Percentiles rank a stretch among this genome's conserved stretches.
These are phyloP conservation scores for Hortiboletus campestris DNA, from an alignment of 768 basidiomycete species.

Conservation along the genomic window DNA sequence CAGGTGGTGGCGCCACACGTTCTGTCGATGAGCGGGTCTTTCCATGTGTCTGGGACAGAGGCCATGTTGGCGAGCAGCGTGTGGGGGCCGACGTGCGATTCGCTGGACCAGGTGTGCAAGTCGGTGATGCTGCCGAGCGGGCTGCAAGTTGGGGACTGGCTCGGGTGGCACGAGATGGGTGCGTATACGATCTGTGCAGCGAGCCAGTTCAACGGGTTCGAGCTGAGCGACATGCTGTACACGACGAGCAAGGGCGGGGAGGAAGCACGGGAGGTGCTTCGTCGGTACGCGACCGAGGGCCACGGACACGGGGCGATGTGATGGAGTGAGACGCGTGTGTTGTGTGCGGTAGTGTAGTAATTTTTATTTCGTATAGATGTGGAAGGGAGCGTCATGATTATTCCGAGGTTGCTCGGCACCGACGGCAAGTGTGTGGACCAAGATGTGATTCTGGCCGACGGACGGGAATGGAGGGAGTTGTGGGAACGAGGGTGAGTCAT, in stretches of 20 bases:
- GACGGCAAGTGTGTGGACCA: neutral
- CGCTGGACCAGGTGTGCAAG: constrained; percentile 87
- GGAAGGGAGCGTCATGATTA: constrained; percentile 11
- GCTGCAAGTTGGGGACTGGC: constrained; percentile 93
- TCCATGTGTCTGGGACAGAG: constrained; percentile 40
- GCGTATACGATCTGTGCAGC: constrained; percentile 99
- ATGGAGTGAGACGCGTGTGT: neutral
- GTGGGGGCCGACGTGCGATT: constrained; percentile 99
- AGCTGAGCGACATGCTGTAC: constrained; percentile 76
- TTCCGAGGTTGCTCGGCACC: constrained; percentile 10
- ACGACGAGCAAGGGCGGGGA: constrained; percentile 59
- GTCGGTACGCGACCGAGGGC: constrained; percentile 45
- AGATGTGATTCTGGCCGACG: constrained; percentile 10
- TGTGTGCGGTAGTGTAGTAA: constrained; percentile 11
- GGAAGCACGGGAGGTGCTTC: constrained; percentile 54
- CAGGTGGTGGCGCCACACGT: constrained; percentile 86
- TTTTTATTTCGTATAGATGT: neutral
- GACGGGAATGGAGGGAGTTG: constrained; percentile 5
- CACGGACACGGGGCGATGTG: constrained; percentile 33
- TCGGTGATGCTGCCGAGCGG: constrained; percentile 59
- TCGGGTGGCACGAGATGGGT: constrained; percentile 97
- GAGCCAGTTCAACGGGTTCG: constrained; percentile 92
- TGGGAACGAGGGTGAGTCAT: constrained; percentile 14
- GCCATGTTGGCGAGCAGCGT: constrained; percentile 61
- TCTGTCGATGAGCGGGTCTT: constrained; percentile 65